Percentiles rank a stretch among this genome's conserved stretches.
phyloP scores from a whole-genome alignment of 2,329 filamentous ascomycete species.

The Scedosporium boydii region DNA sequence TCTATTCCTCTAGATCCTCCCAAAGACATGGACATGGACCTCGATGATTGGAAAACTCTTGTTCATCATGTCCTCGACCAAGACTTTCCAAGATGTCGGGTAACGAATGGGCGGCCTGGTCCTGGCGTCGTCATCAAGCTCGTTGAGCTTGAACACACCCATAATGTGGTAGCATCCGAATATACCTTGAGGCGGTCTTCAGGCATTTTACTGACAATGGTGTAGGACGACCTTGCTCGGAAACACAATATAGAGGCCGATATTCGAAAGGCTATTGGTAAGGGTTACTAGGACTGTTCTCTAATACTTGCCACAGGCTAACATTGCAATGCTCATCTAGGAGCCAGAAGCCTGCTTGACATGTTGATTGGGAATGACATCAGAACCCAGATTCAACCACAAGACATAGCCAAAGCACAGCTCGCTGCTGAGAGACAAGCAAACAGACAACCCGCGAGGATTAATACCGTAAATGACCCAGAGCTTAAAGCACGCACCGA shows the following conservation, averaged over 20 bases:
- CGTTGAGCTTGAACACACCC: not conserved
- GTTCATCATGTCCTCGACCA: not conserved
- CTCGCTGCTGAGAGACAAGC: conserved; percentile 9
- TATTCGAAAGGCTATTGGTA: not conserved
- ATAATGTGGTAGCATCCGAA: not conserved
- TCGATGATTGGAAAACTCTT: not conserved
- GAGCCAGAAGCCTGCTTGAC: not conserved
- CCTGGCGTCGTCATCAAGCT: not conserved
- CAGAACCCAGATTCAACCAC: not conserved
- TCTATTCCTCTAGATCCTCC: too few species aligned
- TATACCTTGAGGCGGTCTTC: not conserved
- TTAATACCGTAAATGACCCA: not conserved
- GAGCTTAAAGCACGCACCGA: not conserved
- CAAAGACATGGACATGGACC: too few species aligned
- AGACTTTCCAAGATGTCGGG: not conserved
- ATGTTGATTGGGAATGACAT: not conserved
- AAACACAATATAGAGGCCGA: not conserved
- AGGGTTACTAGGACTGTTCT: not conserved
- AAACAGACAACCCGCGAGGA: conserved; percentile 7
- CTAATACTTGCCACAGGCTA: not conserved
- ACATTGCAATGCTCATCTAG: not conserved
- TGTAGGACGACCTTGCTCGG: not conserved
- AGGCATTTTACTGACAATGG: not conserved
- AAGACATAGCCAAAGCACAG: not conserved
- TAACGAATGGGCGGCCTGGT: not conserved